Conservation (phyloP, 768 basidiomycete species). For the Serendipita sp. region DNA sequence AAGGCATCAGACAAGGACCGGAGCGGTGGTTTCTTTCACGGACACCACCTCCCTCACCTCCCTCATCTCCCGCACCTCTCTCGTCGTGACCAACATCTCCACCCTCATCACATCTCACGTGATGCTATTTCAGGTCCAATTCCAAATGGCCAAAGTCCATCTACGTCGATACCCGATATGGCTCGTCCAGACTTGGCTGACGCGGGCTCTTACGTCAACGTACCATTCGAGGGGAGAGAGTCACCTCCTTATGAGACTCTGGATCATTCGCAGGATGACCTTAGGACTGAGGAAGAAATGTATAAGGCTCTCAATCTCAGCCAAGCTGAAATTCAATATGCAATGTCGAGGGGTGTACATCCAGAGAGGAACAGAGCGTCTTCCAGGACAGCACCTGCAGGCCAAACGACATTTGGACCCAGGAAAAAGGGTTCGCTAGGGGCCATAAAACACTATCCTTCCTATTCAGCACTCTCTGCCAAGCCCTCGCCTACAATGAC, state of each 20-base stretch:
- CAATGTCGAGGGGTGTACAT: neutral
- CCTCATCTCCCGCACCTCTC: neutral
- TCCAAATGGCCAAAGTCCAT: neutral
- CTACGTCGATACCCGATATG: neutral
- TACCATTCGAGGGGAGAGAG: neutral
- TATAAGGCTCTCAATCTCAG: neutral
- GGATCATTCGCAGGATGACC: neutral
- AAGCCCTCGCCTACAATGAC: neutral
- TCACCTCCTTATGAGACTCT: neutral
- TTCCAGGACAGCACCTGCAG: neutral
- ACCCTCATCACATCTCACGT: neutral
- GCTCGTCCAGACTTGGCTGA: neutral
- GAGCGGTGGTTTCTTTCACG: conserved; percentile 1
- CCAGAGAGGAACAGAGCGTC: neutral
- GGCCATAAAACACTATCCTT: neutral
- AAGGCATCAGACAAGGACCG: neutral
- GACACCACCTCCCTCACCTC: neutral
- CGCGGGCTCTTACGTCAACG: neutral
- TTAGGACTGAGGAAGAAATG: neutral
- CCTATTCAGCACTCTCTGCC: neutral
- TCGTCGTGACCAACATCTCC: neutral
- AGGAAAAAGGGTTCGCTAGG: neutral
- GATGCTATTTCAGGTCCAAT: conserved; percentile 5
- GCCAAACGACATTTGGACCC: neutral
- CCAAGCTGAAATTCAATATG: neutral